Evolutionary conservation across 1,284 basidiomycete species (phyloP).

Genomic region (Cryptococcus deneoformans): DNA sequence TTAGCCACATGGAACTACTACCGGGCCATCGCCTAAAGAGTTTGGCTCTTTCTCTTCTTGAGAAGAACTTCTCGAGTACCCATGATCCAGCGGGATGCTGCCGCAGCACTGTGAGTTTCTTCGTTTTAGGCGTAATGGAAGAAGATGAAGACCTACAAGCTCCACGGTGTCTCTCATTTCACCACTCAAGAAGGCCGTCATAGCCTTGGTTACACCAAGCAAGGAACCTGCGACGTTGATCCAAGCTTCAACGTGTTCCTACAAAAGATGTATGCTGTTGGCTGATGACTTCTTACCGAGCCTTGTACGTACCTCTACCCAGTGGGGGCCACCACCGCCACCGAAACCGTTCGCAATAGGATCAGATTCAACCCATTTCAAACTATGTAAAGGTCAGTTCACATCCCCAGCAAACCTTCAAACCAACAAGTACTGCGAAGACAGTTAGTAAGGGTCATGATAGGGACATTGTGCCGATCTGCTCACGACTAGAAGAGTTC

Average conservation of each 20-base stretch:
- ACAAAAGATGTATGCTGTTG: neutral
- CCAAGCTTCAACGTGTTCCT: conserved; percentile 77
- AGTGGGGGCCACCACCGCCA: conserved; percentile 71
- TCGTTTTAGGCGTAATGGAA: neutral
- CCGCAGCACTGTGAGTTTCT: neutral
- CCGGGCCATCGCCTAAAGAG: conserved; percentile 97
- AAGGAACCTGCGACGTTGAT: conserved; percentile 86
- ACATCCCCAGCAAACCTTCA: conserved; percentile 35
- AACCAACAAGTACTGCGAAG: conserved; percentile 42
- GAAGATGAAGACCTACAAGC: conserved; percentile 29
- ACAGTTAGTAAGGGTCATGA: conserved; percentile 2
- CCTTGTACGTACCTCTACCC: conserved; percentile 74
- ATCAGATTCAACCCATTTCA: conserved; percentile 94
- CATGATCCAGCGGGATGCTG: conserved; percentile 55
- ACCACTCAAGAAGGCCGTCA: conserved; percentile 90
- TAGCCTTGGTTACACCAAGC: conserved; percentile 77
- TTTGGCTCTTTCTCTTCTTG: conserved; percentile 79
- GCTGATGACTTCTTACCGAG: neutral
- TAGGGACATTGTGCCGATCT: neutral
- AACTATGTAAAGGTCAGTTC: conserved; percentile 51
- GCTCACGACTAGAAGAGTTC: conserved; percentile 56
- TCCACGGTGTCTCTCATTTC: conserved; percentile 97
- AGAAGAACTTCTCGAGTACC: conserved; percentile 72
- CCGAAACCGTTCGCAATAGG: conserved; percentile 59
- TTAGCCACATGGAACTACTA: conserved; percentile 88